Evolutionary conservation across 768 basidiomycete species (phyloP).

Genomic region (Tylopilus sp.): DNA sequence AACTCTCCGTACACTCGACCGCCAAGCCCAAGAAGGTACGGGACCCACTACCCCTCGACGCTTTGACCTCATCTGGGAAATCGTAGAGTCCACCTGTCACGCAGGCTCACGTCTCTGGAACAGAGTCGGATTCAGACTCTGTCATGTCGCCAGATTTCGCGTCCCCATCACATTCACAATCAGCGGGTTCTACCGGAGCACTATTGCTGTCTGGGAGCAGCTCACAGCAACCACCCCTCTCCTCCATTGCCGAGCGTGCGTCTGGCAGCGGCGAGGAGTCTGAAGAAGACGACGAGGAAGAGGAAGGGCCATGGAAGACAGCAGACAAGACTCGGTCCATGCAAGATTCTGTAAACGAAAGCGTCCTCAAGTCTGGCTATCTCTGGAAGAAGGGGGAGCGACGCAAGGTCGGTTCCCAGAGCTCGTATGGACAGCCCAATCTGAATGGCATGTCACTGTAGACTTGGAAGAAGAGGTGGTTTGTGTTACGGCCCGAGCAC

Average conservation of each 20-base stretch:
- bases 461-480: constrained; percentile 99
- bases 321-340: constrained; percentile 42
- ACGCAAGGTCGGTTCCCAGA: constrained; percentile 67
- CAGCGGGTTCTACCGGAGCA: constrained; percentile 31
- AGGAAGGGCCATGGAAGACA: constrained; percentile 62
- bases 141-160: constrained; percentile 53
- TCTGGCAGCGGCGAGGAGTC: constrained; percentile 73
- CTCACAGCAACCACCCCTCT: constrained; percentile 54
- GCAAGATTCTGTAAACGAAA: constrained; percentile 57
- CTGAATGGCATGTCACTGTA: constrained; percentile 30
- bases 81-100: constrained; percentile 30
- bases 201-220: constrained; percentile 31
- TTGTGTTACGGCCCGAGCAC: constrained; percentile 88
- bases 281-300: constrained; percentile 70
- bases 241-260: constrained; percentile 75
- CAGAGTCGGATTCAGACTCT: constrained; percentile 87
- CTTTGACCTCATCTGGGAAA: constrained; percentile 17
- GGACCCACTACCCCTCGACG: background rate
- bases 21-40: constrained; percentile 50
- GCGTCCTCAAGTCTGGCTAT: constrained; percentile 87
- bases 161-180: constrained; percentile 34
- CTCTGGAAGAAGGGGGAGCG: constrained; percentile 98
- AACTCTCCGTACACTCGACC: constrained; percentile 73
- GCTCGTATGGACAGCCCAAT: background rate
- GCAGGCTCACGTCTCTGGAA: constrained; percentile 54